Evolutionary conservation across 108 stramenopile species (phyloP), one percentile per base, ranked within the genome.

Genomic region (Mediolabrus comicus): DNA sequence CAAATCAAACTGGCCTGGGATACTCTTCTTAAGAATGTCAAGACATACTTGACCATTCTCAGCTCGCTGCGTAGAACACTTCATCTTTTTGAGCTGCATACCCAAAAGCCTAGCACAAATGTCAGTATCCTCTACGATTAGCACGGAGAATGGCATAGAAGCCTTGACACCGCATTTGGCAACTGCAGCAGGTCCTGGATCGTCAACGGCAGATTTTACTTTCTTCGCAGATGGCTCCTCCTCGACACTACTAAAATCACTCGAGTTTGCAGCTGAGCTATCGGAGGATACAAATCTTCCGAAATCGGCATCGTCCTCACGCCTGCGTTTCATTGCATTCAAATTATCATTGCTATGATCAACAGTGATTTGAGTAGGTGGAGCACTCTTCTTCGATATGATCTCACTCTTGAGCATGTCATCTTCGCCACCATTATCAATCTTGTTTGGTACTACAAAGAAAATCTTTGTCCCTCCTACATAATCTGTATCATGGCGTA

Each of bases 81-180:
- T 66, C 38, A 76, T 35, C 53, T 65, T 57, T 32, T 51, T 52
- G 22, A 83, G 30, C 31, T 43, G 53, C 71, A 58, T 72, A 24
- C 46, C 22, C 13, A 81, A 53, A 25, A 85, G 31, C 17, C 62
- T 72, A 30, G 83, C 82, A 59, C 84, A 84, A 27, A 81, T 75
- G 8, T 77, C 75, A 29, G 65, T 83, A 69, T 86, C 85, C 34
- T 86, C 85, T 11, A 84, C 85, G 29, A 86, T 30, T 19, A 86
- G 74, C 9, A 77, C 75, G 12, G 82, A 81, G n/a, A 70, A 63
- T 35, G 66, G 65, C 38, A 60, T 29, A 16, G 26, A 30, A 12
- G 75, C 70, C 24, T 71, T 71, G 51, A 81, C 65, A 13, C 80
- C 80, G 38, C 73, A 67, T 67, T 67, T 60, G 11, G 74, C 74